Evolutionary conservation across 2,329 filamentous ascomycete genomes (phyloP).

Genomic region (Diaporthe eres): DNA sequence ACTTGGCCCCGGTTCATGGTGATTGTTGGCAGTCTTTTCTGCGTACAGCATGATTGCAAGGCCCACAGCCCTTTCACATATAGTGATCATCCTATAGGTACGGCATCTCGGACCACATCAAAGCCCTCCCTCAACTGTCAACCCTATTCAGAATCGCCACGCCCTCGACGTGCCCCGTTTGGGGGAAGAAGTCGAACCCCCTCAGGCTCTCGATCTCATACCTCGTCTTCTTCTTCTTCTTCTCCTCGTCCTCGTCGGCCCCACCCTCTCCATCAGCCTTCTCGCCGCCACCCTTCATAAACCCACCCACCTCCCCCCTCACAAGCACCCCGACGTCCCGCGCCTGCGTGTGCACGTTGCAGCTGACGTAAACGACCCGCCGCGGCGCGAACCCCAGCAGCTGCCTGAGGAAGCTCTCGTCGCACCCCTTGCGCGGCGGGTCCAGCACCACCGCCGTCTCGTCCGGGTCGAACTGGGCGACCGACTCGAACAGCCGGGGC

Average conservation of each 20-base stretch:
- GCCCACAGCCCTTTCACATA: neutral
- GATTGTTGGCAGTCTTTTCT: neutral
- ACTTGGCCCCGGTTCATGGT: neutral
- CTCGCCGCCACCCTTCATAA: slow-evolving; percentile 43
- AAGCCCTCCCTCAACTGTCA: slow-evolving; percentile 49
- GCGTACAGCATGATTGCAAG: neutral
- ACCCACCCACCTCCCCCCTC: slow-evolving; percentile 67
- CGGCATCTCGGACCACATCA: neutral
- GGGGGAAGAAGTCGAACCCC: slow-evolving; percentile 98
- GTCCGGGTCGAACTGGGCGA: slow-evolving; percentile 77
- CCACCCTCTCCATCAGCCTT: slow-evolving; percentile 46
- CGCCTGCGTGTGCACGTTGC: slow-evolving; percentile 98
- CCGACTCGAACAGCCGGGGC: slow-evolving; percentile 81
- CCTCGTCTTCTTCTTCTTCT: slow-evolving; percentile 55
- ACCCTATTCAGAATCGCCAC: slow-evolving; percentile 75
- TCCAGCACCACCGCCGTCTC: slow-evolving; percentile 96
- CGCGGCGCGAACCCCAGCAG: slow-evolving; percentile 82
- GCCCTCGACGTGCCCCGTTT: slow-evolving; percentile 80
- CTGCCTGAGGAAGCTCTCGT: slow-evolving; percentile 85
- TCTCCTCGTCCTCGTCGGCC: slow-evolving; percentile 44
- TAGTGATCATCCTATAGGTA: neutral
- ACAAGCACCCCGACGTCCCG: slow-evolving; percentile 92
- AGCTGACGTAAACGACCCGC: slow-evolving; percentile 93
- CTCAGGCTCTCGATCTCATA: slow-evolving; percentile 93
- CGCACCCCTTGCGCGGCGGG: slow-evolving; percentile 96